A percentile compares a stretch with the other conserved stretches of the same genome.
Evolutionary conservation across 345 rosid genomes (phyloP).

Genomic region (Populus pruinosa): DNA sequence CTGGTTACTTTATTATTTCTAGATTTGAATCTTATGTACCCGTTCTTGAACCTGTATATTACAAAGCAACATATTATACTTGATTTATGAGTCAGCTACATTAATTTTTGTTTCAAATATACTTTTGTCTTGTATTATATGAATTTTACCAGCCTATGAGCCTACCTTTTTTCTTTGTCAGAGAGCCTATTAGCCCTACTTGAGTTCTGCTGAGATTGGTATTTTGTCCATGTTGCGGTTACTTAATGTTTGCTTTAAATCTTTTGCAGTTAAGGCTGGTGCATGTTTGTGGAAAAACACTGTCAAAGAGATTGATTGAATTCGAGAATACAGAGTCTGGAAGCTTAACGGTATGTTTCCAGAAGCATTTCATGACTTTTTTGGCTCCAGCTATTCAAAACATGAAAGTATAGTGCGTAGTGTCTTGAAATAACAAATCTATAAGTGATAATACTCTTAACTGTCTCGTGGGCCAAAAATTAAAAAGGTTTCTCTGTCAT

Average conservation of each 20-base stretch:
- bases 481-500: neutral
- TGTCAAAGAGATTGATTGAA: slow-evolving; percentile 82
- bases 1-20: neutral
- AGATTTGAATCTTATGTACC: neutral
- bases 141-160: neutral
- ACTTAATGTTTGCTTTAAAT: neutral
- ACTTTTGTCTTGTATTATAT: neutral
- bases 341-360: slow-evolving; percentile 66
- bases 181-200: neutral
- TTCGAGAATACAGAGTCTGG: slow-evolving; percentile 84
- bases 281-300: slow-evolving; percentile 90
- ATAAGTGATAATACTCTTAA: neutral
- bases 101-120: neutral
- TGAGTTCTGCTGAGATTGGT: neutral
- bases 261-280: slow-evolving; percentile 58
- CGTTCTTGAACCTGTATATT: neutral
- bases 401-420: neutral
- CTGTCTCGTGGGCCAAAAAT: neutral
- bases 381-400: neutral
- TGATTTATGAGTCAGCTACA: neutral
- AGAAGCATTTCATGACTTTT: slow-evolving; percentile 1
- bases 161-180: neutral
- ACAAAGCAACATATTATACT: neutral
- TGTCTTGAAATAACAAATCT: neutral
- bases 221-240: neutral